phyloP scores from a whole-genome alignment of 1,284 basidiomycete genomes.

The Ustilago xerochloae region DNA sequence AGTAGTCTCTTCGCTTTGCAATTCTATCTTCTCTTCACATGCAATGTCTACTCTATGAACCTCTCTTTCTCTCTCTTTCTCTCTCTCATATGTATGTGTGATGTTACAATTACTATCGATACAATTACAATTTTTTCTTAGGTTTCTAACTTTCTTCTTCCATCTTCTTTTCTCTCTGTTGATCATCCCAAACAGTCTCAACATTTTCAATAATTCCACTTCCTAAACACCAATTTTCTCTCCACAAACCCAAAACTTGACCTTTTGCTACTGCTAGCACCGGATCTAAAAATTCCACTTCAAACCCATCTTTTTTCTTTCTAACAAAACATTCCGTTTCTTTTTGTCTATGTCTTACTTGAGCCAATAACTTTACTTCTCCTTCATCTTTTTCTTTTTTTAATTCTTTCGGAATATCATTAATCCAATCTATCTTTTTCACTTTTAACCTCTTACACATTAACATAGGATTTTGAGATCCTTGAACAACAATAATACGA shows the following conservation, averaged over 20 bases:
- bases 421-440: constrained; percentile 37
- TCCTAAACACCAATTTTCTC: constrained; percentile 82
- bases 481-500: constrained; percentile 80
- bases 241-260: constrained; percentile 81
- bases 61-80: neutral
- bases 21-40: no score
- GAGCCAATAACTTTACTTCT: constrained; percentile 77
- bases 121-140: neutral
- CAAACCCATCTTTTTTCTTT: constrained; percentile 19
- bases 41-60: neutral
- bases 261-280: constrained; percentile 81
- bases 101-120: neutral
- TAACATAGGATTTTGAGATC: constrained; percentile 78
- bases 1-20: no score
- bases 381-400: constrained; percentile 70
- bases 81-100: no score
- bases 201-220: constrained; percentile 76
- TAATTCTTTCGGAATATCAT: constrained; percentile 42
- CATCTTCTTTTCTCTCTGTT: neutral
- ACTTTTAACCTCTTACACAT: constrained; percentile 68
- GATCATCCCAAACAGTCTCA: constrained; percentile 42
- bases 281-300: constrained; percentile 72
- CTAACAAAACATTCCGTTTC: constrained; percentile 72
- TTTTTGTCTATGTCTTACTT: constrained; percentile 79
- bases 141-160: neutral